Evolutionary conservation across 208 protist genomes (phyloP).

Genomic region (Crithidia brevicula): DNA sequence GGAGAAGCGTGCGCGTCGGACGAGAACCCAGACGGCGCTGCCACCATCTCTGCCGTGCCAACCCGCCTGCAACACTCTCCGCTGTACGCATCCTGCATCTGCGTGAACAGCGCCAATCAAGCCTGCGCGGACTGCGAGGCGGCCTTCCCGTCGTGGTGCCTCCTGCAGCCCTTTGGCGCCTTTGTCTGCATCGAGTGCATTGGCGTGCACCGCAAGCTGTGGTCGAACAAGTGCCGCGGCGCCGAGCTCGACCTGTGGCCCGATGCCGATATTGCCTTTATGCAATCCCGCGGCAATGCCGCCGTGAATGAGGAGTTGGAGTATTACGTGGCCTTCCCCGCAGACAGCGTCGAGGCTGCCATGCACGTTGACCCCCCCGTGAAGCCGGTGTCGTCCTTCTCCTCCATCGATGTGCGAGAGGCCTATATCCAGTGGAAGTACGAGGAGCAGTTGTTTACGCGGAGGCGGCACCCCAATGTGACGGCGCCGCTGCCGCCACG

Average conservation of each 20-base stretch:
- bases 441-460: conserved; percentile 56
- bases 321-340: conserved; percentile 45
- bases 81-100: conserved; percentile 49
- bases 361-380: conserved; percentile 23
- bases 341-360: conserved; percentile 33
- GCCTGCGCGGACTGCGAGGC: conserved; percentile 68
- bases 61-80: conserved; percentile 45
- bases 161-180: conserved; percentile 68
- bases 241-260: conserved; percentile 74
- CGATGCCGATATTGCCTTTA: conserved; percentile 52
- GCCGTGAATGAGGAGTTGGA: conserved; percentile 70
- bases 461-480: conserved; percentile 27
- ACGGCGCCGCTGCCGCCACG: conserved; percentile 14
- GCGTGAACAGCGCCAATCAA: conserved; percentile 38
- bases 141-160: conserved; percentile 62
- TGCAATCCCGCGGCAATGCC: conserved; percentile 62
- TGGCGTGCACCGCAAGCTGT: conserved; percentile 76
- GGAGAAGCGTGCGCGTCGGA: conserved; percentile 1
- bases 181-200: conserved; percentile 84
- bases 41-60: conserved; percentile 4
- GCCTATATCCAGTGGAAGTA: conserved; percentile 71
- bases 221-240: conserved; percentile 70
- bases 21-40: neutral
- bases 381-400: conserved; percentile 44
- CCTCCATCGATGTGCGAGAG: conserved; percentile 46